These are phyloP conservation scores for Aspergillus sclerotioniger DNA, from an alignment of 495 filamentous ascomycete genomes.

Conservation along the genomic window DNA sequence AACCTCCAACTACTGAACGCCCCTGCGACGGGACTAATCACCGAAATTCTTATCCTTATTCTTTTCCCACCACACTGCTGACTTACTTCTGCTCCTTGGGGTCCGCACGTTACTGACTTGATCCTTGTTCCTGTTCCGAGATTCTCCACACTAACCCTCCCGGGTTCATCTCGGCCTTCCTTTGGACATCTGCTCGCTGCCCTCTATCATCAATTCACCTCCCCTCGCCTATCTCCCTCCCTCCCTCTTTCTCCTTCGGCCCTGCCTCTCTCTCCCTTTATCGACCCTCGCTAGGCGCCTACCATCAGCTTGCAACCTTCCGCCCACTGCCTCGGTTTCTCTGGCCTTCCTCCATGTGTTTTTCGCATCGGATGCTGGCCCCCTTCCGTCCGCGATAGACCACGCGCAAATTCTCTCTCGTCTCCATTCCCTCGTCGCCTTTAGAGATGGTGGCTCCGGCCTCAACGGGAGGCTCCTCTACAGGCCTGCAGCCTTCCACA, in stretches of 20 bases:
- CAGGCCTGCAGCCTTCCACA: constrained; percentile 36
- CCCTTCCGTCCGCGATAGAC: constrained; percentile 29
- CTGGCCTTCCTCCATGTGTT: constrained; percentile 34
- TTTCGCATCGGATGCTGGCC: constrained; percentile 30
- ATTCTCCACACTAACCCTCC: constrained; percentile 29
- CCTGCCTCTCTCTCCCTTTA: constrained; percentile 3
- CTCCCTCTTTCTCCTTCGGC: constrained; percentile 17
- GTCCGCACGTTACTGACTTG: constrained; percentile 7
- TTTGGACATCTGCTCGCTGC: constrained; percentile 27
- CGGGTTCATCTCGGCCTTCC: constrained; percentile 29
- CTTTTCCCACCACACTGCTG: neutral
- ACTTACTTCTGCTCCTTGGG: neutral
- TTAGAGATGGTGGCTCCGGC: constrained; percentile 53
- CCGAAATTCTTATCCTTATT: neutral
- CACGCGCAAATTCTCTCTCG: constrained; percentile 22
- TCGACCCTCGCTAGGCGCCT: neutral
- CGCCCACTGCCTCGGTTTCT: constrained; percentile 8
- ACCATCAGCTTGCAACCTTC: constrained; percentile 5
- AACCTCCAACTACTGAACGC: neutral
- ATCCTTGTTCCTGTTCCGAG: constrained; percentile 21
- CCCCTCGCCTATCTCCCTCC: constrained; percentile 25
- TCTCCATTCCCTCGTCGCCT: constrained; percentile 19
- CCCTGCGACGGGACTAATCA: neutral
- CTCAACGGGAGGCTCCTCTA: constrained; percentile 44
- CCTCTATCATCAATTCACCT: constrained; percentile 24